Conservation (phyloP, 192 early-diverging fungal species). For the Entomortierella beljakovae region DNA sequence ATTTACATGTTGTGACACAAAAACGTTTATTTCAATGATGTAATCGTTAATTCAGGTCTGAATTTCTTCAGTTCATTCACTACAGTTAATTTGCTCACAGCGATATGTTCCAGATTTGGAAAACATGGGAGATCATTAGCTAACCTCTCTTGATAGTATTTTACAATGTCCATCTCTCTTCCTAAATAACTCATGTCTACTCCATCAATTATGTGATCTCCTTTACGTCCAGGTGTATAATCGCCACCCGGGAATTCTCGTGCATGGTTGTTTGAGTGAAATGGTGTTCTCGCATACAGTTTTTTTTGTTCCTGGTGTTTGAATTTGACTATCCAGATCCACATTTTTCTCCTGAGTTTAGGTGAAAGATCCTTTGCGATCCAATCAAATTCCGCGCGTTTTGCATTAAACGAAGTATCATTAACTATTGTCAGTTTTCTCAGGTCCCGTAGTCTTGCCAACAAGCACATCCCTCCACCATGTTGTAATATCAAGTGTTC, state of each 20-base stretch:
- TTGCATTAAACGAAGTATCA: neutral
- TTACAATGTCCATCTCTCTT: neutral
- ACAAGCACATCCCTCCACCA: neutral
- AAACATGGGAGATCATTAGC: neutral
- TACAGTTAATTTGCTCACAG: neutral
- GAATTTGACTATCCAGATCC: too few relatives aligned
- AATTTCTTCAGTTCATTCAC: too few relatives aligned
- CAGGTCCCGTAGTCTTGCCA: neutral
- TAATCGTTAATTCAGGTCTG: too few relatives aligned
- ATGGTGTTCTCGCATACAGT: neutral
- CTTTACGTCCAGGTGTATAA: neutral
- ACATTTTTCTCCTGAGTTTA: too few relatives aligned
- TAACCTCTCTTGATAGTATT: neutral
- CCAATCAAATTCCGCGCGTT: neutral
- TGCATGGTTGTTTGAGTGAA: neutral
- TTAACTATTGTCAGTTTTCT: neutral
- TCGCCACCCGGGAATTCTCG: neutral
- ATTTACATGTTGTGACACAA: too few relatives aligned
- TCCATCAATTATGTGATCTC: neutral
- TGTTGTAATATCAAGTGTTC: neutral
- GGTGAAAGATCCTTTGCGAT: too few relatives aligned
- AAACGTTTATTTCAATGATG: too few relatives aligned
- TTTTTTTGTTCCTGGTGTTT: too few relatives aligned
- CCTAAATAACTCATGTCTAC: conserved; percentile 2
- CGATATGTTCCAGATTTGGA: neutral